phyloP scores from a whole-genome alignment of 1,139 yeast species.

The Zygoascus meyerae region DNA sequence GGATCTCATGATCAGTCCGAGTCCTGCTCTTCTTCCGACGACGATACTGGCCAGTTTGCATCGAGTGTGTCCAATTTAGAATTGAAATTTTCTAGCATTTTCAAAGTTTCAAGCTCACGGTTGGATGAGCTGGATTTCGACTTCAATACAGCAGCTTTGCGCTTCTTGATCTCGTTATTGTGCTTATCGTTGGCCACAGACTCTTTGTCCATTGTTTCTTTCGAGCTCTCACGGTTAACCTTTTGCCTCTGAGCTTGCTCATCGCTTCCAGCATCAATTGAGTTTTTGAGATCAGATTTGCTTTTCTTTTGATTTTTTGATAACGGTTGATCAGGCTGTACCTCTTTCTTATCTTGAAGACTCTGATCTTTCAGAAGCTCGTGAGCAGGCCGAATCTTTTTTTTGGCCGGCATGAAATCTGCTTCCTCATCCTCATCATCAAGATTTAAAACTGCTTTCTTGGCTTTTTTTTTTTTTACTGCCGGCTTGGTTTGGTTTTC shows the following conservation, averaged over 20 bases:
- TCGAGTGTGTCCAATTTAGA: constrained; percentile 1
- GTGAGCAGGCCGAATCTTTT: constrained; percentile 47
- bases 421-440: constrained; percentile 35
- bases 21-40: constrained; percentile 14
- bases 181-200: neutral
- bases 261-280: neutral
- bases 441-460: constrained; percentile 27
- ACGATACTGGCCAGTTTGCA: constrained; percentile 7
- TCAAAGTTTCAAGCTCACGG: constrained; percentile 36
- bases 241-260: neutral
- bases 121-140: constrained; percentile 34
- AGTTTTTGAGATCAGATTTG: neutral
- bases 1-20: constrained; percentile 7
- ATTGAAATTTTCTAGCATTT: constrained; percentile 11
- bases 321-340: constrained; percentile 6
- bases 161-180: neutral
- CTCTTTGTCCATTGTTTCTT: constrained; percentile 27
- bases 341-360: constrained; percentile 11
- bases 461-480: constrained; percentile 12
- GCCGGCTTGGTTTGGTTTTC: constrained; percentile 6
- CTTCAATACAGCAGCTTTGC: neutral
- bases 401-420: constrained; percentile 12
- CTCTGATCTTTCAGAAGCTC: constrained; percentile 31
- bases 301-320: neutral
- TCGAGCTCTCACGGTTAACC: constrained; percentile 13